Evolutionary conservation across 2,329 filamentous ascomycete genomes (phyloP).

Genomic region (Exophiala dermatitidis): DNA sequence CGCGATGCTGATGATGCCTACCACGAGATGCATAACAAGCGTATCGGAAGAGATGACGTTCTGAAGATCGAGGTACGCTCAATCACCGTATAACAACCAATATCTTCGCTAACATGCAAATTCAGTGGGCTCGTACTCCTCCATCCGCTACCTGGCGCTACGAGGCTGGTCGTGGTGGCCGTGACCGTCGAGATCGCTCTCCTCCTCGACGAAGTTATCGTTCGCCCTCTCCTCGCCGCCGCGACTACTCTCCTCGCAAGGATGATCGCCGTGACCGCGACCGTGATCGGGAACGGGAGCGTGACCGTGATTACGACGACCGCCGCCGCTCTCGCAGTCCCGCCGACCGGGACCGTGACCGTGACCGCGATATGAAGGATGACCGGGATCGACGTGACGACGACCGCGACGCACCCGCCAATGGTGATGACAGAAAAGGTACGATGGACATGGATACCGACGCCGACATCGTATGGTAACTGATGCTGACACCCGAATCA

Average conservation of each 20-base stretch:
- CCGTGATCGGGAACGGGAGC: slow-evolving; percentile 58
- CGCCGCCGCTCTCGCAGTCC: slow-evolving; percentile 62
- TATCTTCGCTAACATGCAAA: neutral
- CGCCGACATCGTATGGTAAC: slow-evolving; percentile 16
- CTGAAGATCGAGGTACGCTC: slow-evolving; percentile 87
- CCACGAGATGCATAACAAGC: slow-evolving; percentile 99
- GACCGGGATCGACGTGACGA: slow-evolving; percentile 64
- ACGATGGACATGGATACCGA: slow-evolving; percentile 27
- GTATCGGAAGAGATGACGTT: slow-evolving; percentile 87
- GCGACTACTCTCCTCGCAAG: slow-evolving; percentile 78
- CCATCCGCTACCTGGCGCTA: slow-evolving; percentile 98
- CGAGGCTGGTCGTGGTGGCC: slow-evolving; percentile 56
- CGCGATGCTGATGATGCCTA: slow-evolving; percentile 98
- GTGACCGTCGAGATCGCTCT: slow-evolving; percentile 56
- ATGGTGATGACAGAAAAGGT: slow-evolving; percentile 91
- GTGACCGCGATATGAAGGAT: slow-evolving; percentile 54
- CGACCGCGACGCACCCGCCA: slow-evolving; percentile 67
- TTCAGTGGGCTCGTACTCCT: slow-evolving; percentile 92
- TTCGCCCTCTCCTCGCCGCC: slow-evolving; percentile 51
- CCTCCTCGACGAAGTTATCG: slow-evolving; percentile 69
- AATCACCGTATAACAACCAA: neutral
- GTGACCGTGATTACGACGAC: slow-evolving; percentile 44
- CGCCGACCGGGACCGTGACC: slow-evolving; percentile 57
- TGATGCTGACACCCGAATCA: slow-evolving; percentile 33
- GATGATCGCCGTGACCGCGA: slow-evolving; percentile 77